A percentile compares a stretch with the other conserved stretches of the same genome.
Evolutionary conservation across 2,329 filamentous ascomycete genomes (phyloP).

Genomic region (Fusarium succisae): DNA sequence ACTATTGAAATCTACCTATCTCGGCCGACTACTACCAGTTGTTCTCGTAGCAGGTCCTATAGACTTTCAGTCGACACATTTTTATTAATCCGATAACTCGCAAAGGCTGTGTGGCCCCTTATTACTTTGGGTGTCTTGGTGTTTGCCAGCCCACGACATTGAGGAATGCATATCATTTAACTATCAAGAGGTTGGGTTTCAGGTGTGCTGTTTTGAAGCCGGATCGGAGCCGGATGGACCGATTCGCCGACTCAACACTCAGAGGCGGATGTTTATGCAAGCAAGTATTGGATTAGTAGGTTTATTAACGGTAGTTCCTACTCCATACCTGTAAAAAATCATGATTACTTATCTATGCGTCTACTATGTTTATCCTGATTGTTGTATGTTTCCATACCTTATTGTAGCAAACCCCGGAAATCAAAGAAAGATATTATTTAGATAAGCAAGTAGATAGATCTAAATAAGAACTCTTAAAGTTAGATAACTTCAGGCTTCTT

Average conservation of each 20-base stretch:
- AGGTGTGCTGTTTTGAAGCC: slow-evolving; percentile 20
- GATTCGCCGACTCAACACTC: slow-evolving; percentile 13
- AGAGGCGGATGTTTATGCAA: neutral
- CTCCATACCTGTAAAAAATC: neutral
- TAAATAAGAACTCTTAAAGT: neutral
- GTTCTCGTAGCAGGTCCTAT: neutral
- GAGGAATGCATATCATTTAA: slow-evolving; percentile 13
- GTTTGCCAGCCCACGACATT: neutral
- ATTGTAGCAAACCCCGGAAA: neutral
- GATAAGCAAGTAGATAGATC: neutral
- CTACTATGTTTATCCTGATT: neutral
- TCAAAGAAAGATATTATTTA: neutral
- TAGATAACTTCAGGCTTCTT: neutral
- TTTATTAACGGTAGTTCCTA: neutral
- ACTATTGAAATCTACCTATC: neutral
- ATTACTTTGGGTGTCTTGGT: neutral
- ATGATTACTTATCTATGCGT: neutral
- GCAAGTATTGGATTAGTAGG: neutral
- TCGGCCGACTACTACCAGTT: neutral
- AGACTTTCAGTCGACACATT: neutral
- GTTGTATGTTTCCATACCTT: too few relatives aligned
- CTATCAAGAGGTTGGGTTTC: slow-evolving; percentile 21
- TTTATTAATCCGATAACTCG: neutral
- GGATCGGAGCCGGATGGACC: slow-evolving; percentile 13
- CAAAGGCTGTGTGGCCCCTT: neutral